A percentile compares a stretch with the other conserved stretches of the same genome.
These are phyloP conservation scores for Hemisphaericaspora xylanilytica DNA, from an alignment of 1,139 yeast genomes.

Conservation along the genomic window DNA sequence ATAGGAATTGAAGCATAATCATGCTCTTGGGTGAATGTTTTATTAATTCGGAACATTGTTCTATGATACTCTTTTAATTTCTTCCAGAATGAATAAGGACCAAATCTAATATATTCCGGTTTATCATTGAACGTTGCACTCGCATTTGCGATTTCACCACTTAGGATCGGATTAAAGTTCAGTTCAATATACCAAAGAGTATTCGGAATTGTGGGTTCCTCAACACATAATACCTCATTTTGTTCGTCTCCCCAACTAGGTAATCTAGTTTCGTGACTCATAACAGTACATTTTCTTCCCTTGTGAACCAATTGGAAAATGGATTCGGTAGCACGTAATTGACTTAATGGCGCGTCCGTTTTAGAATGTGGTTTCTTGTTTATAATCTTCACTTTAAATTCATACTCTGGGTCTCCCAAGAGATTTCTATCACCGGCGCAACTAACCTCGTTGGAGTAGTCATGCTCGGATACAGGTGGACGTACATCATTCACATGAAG, in stretches of 20 bases:
- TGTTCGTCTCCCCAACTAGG: constrained; percentile 73
- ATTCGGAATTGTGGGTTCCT: constrained; percentile 56
- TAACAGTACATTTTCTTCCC: constrained; percentile 58
- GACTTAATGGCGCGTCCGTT: constrained; percentile 35
- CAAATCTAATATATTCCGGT: constrained; percentile 21
- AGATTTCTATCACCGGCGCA: constrained; percentile 53
- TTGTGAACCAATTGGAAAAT: constrained; percentile 59
- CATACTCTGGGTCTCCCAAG: constrained; percentile 52
- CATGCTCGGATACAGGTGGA: constrained; percentile 81
- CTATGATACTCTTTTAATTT: constrained; percentile 36
- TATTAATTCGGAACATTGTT: constrained; percentile 33
- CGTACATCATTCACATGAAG: constrained; percentile 57
- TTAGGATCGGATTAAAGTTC: constrained; percentile 48
- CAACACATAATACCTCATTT: constrained; percentile 74
- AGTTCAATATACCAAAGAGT: constrained; percentile 66
- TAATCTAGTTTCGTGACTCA: constrained; percentile 59
- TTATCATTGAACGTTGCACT: constrained; percentile 20
- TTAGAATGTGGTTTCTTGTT: constrained; percentile 25
- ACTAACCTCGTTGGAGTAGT: constrained; percentile 72
- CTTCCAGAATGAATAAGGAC: constrained; percentile 24
- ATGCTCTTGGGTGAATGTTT: constrained; percentile 26
- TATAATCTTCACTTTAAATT: constrained; percentile 47
- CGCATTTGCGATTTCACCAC: neutral
- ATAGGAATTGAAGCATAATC: constrained; percentile 32
- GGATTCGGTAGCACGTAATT: constrained; percentile 51